Conservation (phyloP, 139 green algal species). For the Chlamydomonas schloesseri region DNA sequence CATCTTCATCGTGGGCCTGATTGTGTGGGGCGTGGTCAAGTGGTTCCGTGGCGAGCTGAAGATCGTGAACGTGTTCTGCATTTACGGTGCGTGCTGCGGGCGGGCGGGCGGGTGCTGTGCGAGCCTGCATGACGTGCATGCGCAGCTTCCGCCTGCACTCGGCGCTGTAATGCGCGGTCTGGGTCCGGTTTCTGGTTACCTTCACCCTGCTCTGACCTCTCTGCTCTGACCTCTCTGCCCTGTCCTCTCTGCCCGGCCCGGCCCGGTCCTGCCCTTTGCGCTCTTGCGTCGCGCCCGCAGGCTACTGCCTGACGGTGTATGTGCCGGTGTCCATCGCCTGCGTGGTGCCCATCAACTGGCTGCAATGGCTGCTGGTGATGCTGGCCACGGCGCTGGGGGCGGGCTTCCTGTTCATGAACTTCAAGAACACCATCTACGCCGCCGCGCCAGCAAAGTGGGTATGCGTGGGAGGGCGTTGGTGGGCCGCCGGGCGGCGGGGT, state of each 20-base stretch:
- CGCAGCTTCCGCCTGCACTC: too few species aligned
- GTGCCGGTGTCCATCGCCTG: conserved; percentile 84
- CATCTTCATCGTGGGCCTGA: conserved; percentile 71
- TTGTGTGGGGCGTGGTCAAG: conserved; percentile 69
- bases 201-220: too few species aligned
- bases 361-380: conserved; percentile 80
- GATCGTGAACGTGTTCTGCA: conserved; percentile 84
- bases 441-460: conserved; percentile 69
- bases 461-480: background rate
- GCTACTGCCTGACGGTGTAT: conserved; percentile 86
- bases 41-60: conserved; percentile 71
- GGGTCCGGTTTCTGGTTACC: too few species aligned
- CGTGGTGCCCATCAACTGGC: conserved; percentile 73
- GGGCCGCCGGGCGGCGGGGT: too few species aligned
- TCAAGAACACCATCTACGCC: conserved; percentile 73
- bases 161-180: background rate
- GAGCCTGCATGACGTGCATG: too few species aligned
- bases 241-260: too few species aligned
- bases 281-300: conserved; percentile 35
- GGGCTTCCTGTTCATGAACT: conserved; percentile 68
- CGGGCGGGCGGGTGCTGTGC: too few species aligned
- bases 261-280: too few species aligned
- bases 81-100: conserved; percentile 71
- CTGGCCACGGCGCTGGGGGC: conserved; percentile 36
- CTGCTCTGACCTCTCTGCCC: too few species aligned